Evolutionary conservation across 768 basidiomycete genomes (phyloP).

Genomic region (Lentinula raphanica): DNA sequence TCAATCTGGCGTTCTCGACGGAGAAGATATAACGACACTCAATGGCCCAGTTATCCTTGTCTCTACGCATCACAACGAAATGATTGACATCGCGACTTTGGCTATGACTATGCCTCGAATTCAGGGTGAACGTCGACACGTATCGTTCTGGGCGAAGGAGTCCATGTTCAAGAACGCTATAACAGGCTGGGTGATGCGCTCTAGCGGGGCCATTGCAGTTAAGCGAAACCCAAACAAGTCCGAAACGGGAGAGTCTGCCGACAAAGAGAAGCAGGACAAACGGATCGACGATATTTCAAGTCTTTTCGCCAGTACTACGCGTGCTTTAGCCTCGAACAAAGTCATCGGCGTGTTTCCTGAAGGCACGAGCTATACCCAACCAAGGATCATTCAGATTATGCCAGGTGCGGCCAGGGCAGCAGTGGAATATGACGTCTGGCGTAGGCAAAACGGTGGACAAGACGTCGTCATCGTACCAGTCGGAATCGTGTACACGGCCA

Average conservation of each 20-base stretch:
- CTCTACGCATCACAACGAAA: constrained; percentile 66
- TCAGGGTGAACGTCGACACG: constrained; percentile 29
- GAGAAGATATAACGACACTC: background rate
- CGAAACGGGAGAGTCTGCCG: background rate
- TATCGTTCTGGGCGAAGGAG: constrained; percentile 72
- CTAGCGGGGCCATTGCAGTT: constrained; percentile 71
- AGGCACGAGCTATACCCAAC: constrained; percentile 49
- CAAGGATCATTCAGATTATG: constrained; percentile 41
- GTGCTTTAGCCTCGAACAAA: constrained; percentile 45
- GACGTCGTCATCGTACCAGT: constrained; percentile 53
- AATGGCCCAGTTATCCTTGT: constrained; percentile 28
- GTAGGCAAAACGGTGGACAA: constrained; percentile 10
- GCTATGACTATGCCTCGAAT: constrained; percentile 51
- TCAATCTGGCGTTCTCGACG: background rate
- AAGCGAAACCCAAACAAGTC: constrained; percentile 49
- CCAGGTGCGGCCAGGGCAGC: constrained; percentile 71
- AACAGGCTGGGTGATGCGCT: constrained; percentile 43
- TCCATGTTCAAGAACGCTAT: constrained; percentile 59
- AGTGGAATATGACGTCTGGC: constrained; percentile 55
- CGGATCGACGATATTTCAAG: constrained; percentile 25
- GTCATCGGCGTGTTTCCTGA: constrained; percentile 69
- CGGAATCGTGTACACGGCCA: constrained; percentile 67
- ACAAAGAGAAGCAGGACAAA: background rate
- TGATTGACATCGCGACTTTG: constrained; percentile 49
- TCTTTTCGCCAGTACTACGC: constrained; percentile 53